Percentiles rank a stretch among this genome's conserved stretches.
Conservation (phyloP, 2,329 filamentous ascomycete species). For the Pseudogymnoascus sp. region DNA sequence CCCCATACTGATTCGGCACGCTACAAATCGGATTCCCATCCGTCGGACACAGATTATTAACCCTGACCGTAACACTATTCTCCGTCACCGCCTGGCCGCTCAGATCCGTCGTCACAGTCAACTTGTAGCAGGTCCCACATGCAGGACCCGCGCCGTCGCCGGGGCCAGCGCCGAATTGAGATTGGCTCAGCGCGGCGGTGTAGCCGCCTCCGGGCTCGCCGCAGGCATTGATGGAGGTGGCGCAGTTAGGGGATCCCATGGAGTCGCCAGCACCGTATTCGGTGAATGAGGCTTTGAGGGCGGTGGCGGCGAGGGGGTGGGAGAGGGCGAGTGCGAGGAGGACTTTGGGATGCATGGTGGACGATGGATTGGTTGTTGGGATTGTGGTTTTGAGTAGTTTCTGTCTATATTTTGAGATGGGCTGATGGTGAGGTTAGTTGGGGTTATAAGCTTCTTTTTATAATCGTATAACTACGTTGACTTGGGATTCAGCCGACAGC, state of each 20-base stretch:
- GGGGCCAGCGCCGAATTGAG: constrained; percentile 12
- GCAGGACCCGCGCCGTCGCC: constrained; percentile 5
- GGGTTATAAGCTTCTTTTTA: background rate
- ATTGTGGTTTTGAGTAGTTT: background rate
- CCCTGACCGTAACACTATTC: background rate
- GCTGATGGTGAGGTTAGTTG: background rate
- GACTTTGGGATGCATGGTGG: background rate
- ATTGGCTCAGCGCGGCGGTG: constrained; percentile 10
- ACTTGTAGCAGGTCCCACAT: constrained; percentile 12
- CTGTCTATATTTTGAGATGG: background rate
- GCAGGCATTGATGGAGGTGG: constrained; percentile 15
- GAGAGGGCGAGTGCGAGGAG: background rate
- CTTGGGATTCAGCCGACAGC: background rate
- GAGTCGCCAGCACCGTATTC: constrained; percentile 4
- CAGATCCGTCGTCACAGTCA: constrained; percentile 13
- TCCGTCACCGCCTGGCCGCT: background rate
- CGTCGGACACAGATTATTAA: background rate
- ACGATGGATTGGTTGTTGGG: background rate
- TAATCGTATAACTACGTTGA: background rate
- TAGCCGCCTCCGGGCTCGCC: constrained; percentile 13
- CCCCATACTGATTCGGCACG: constrained; percentile 1
- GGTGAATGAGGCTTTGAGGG: constrained; percentile 11
- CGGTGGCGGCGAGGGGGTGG: background rate
- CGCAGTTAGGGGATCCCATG: constrained; percentile 10
- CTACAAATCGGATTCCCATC: background rate